Percentiles rank a stretch among this genome's conserved stretches.
Evolutionary conservation across 2,329 filamentous ascomycete genomes (phyloP).

Genomic region (Alternaria ventricosa): DNA sequence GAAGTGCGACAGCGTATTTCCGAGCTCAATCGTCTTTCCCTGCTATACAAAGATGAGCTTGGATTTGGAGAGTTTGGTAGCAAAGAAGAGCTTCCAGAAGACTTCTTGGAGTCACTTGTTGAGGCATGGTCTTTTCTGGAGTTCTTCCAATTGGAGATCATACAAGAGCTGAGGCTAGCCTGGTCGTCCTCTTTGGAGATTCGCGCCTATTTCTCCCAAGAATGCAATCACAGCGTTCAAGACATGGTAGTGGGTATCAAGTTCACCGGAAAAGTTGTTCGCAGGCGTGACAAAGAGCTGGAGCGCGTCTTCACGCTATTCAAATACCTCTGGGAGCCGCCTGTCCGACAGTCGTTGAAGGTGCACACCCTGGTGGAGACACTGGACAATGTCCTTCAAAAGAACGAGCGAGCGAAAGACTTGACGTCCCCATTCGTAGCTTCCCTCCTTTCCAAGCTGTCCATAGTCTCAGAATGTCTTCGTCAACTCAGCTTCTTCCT

Average conservation of each 20-base stretch:
- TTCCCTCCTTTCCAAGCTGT: neutral
- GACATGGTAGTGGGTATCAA: neutral
- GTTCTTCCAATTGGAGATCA: neutral
- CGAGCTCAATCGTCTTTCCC: neutral
- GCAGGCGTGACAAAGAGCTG: neutral
- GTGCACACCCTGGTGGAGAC: neutral
- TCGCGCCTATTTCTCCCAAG: neutral
- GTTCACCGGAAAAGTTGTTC: neutral
- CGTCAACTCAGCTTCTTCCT: neutral
- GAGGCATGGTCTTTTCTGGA: neutral
- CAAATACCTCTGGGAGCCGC: neutral
- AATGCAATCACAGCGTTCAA: neutral
- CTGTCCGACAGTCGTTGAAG: neutral
- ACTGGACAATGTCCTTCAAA: neutral
- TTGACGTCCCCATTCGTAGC: neutral
- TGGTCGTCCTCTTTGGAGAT: neutral
- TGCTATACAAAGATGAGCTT: neutral
- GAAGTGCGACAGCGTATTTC: neutral
- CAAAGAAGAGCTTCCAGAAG: neutral
- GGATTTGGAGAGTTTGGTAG: neutral
- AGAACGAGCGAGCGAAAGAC: neutral
- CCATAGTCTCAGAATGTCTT: neutral
- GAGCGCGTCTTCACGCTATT: neutral
- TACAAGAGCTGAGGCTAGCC: neutral
- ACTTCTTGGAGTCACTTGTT: neutral